Evolutionary conservation across 1,139 yeast species (phyloP), one percentile per base, ranked within the genome.

Genomic region (Pichia sp.): DNA sequence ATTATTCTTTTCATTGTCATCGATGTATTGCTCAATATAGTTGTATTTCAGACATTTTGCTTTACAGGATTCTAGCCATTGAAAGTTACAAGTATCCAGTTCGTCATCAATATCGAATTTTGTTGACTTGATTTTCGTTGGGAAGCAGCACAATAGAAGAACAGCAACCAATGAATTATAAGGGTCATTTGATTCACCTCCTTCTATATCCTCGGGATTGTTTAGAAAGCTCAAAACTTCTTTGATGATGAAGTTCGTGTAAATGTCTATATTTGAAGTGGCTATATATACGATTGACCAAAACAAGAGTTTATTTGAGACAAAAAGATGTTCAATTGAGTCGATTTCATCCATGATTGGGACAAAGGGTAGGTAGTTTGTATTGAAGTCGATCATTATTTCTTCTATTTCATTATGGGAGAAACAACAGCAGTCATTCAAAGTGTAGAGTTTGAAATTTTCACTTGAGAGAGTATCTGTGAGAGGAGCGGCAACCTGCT

Each of bases 231-330:
- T 48, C 20, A 51, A 36, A 20, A 60, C 49, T 41, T 54, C 53
- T 16, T 59, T 50, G 2, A 55, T 31, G 16, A 58, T 30, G 50
- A 54, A 62, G 1, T 58, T 48, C 1, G 50, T 41, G 46, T 55
- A 63, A n/a, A 67, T 60, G 2, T 52, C 46, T 1, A 54, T 45
- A 31, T 65, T 60, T 31, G 49, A 43, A 9, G 62, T 51, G 7
- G 63, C 57, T 3, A 63, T 55, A 43, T 55, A 64, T 12, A 66
- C 59, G 14, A 66, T 60, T 36, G 70, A 55, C 71, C 71, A 67
- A 56, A 67, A 67, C 17, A 66, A 52, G 6, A 65, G 50, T 16
- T 58, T 55, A 9, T 65, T 62, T 24, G 54, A 46, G 17, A 46
- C 33, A 48, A 56, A 63, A 17, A 67, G 42, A 2, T 30, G 2